phyloP scores from a whole-genome alignment of 495 filamentous ascomycete genomes.

The Aspergillus haitiensis region DNA sequence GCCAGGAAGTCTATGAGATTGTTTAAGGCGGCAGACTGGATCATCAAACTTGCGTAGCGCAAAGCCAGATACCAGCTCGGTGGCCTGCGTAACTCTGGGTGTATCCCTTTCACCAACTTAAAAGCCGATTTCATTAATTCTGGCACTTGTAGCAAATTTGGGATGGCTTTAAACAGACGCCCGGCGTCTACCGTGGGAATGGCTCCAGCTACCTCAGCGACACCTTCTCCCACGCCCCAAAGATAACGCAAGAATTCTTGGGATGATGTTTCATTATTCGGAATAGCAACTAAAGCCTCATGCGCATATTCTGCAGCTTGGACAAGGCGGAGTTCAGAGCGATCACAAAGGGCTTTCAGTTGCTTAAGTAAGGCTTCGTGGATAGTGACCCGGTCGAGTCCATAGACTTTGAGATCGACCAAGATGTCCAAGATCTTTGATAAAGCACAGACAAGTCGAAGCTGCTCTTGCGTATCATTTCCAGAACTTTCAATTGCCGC shows the following conservation, averaged over 20 bases:
- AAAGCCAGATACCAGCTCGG: constrained; percentile 8
- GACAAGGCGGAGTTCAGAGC: constrained; percentile 14
- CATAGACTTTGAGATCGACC: neutral
- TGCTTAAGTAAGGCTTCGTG: neutral
- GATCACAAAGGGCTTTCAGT: neutral
- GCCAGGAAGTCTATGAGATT: neutral
- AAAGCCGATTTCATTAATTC: neutral
- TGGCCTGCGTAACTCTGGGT: neutral
- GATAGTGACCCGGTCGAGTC: neutral
- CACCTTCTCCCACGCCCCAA: neutral
- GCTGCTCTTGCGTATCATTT: neutral
- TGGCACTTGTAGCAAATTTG: constrained; percentile 3
- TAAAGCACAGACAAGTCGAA: neutral
- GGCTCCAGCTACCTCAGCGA: neutral
- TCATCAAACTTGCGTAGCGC: constrained; percentile 1
- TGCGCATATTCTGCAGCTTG: constrained; percentile 21
- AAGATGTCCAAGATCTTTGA: constrained; percentile 1
- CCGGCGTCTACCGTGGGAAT: neutral
- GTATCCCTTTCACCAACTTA: neutral
- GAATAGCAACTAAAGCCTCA: constrained; percentile 15
- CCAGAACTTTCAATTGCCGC: neutral
- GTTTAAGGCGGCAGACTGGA: neutral
- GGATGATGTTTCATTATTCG: constrained; percentile 10
- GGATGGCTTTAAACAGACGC: neutral
- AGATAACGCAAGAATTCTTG: constrained; percentile 5